These are phyloP conservation scores for Talaromyces sp. DNA, from an alignment of 2,329 filamentous ascomycete species.

Conservation along the genomic window DNA sequence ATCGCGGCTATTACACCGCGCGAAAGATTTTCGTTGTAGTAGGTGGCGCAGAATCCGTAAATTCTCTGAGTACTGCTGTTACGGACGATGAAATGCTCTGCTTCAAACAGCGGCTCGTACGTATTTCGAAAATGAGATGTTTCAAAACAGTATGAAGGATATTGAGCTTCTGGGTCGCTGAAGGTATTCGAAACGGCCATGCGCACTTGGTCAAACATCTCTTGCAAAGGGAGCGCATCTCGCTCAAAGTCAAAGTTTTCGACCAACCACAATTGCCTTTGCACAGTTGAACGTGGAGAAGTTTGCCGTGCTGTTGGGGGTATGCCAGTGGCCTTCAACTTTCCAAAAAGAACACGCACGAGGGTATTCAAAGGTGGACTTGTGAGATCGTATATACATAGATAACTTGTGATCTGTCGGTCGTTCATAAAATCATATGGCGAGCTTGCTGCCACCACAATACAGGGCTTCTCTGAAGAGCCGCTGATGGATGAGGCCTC, in stretches of 20 bases:
- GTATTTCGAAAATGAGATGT: conserved; percentile 7
- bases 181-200: conserved; percentile 17
- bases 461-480: conserved; percentile 11
- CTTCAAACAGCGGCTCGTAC: conserved; percentile 13
- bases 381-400: conserved; percentile 17
- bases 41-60: conserved; percentile 18
- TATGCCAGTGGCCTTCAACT: conserved; percentile 10
- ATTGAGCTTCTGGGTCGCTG: conserved; percentile 18
- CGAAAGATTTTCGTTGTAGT: conserved; percentile 11
- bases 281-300: background rate
- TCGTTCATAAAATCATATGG: conserved; percentile 19
- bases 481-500: background rate
- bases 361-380: conserved; percentile 11
- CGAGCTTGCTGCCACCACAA: conserved; percentile 17
- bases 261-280: conserved; percentile 16
- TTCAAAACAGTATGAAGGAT: conserved; percentile 18
- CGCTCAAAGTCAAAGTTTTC: conserved; percentile 14
- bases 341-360: conserved; percentile 15
- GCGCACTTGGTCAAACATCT: conserved; percentile 16
- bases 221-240: conserved; percentile 9
- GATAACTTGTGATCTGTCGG: conserved; percentile 13
- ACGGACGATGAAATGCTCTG: conserved; percentile 13
- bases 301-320: conserved; percentile 14
- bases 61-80: conserved; percentile 17
- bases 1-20: conserved; percentile 15